Evolutionary conservation across 2,329 filamentous ascomycete species (phyloP).

Genomic region (Colletotrichum sp.): DNA sequence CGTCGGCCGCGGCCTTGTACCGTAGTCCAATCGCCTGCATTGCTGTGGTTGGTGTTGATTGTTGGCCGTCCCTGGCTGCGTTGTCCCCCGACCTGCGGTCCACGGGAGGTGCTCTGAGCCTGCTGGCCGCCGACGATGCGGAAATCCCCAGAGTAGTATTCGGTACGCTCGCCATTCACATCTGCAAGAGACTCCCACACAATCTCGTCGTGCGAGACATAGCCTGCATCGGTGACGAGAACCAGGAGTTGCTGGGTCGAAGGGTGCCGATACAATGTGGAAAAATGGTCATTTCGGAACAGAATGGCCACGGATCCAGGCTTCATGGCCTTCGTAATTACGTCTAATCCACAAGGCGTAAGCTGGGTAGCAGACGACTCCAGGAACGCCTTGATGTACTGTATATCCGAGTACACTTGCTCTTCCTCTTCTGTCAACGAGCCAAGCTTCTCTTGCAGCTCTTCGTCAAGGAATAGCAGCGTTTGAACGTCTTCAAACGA

Average conservation of each 20-base stretch:
- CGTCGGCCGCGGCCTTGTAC: constrained; percentile 40
- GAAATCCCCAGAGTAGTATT: constrained; percentile 92
- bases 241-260: constrained; percentile 77
- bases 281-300: constrained; percentile 97
- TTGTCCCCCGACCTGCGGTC: neutral
- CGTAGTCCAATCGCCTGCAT: constrained; percentile 57
- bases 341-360: constrained; percentile 79
- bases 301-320: constrained; percentile 87
- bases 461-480: constrained; percentile 86
- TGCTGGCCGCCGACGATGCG: constrained; percentile 72
- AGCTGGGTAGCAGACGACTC: constrained; percentile 82
- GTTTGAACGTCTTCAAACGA: constrained; percentile 95
- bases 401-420: constrained; percentile 80
- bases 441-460: constrained; percentile 80
- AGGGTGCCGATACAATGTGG: constrained; percentile 90
- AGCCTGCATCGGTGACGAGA: constrained; percentile 92
- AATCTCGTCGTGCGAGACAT: constrained; percentile 84
- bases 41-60: neutral
- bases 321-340: constrained; percentile 72
- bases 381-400: constrained; percentile 85
- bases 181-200: constrained; percentile 96
- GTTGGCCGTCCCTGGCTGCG: neutral
- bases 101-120: constrained; percentile 17
- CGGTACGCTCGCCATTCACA: constrained; percentile 80
- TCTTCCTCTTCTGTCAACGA: constrained; percentile 78